Base-by-base conservation (phyloP, 257 asterid genomes). In the Pogostemon cablin region DNA sequence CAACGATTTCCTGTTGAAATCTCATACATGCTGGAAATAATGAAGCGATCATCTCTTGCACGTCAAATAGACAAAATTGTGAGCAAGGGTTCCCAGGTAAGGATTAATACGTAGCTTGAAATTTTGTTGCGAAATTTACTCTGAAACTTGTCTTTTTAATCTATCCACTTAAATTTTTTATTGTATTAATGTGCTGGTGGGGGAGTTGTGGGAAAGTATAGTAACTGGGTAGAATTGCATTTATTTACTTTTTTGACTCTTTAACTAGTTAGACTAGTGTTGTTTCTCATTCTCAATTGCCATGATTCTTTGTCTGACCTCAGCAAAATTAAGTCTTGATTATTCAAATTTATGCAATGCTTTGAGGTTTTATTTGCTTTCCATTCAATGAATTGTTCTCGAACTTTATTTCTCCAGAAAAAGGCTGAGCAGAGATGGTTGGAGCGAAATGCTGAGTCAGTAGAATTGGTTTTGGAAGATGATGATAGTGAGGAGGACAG, bases 401-500 rank as follows among this genome's bases (percentile, higher is more conserved):
- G 8, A 58, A 42, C 56, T 72, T 57, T 34, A 40, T 39, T 25
- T 68, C 40, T 64, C 71, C 87, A 91, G 99, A 93, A 85, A 62
- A 91, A 89, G 77, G 99, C 99, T 67, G 87, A 85, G 72, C 86
- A 76, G 76, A 86, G 71, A 68, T 95, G 99, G 99, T 78, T 91
- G 67, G 89, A 89, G 77, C 84, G 87, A 55, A 86, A 88, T 77
- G 99, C 99, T 32, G 91, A 89, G 77, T 85, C 87, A 7, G 68
- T 91, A 73, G 99, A 85, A 81, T 55, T 95, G 77, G 72, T 71
- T 79, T 74, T 89, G 90, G 99, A 91, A 39, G 93, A 91, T 43
- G 54, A 79, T 82, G 97, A 89, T 17, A 95, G 98, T 62, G 99
- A 95, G 79, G 99, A 88, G 64, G 99, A 95, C 65, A 86, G 85